Evolutionary conservation across 2,329 filamentous ascomycete species (phyloP), one percentile per base, ranked within the genome.

Genomic region (Neophaeococcomyces aloes): DNA sequence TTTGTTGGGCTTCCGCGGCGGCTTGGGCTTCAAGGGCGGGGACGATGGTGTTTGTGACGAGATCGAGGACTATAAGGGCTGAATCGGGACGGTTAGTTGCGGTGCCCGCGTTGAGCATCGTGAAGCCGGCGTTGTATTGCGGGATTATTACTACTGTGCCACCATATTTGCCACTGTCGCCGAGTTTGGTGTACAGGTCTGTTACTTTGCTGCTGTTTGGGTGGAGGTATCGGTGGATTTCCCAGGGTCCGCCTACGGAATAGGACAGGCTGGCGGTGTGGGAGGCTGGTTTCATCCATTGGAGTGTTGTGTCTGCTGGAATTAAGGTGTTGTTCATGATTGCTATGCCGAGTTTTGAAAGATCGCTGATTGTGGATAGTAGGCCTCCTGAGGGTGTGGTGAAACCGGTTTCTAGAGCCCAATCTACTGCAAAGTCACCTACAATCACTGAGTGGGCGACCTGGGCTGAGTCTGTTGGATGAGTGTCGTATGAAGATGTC

Each of bases 211-310:
- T 64, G 18, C 33, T 35, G 2, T 15, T 42, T 57, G 2, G 59
- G 13, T 14, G 15, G n/a, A 32, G 30, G 11, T 27, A 23, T 5
- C 50, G 51, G n/a, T 48, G 37, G 29, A 70, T 61, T 10, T 68
- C 68, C 68, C 68, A 71, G 1, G 69, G 69, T 19, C 61, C 61
- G 6, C 66, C 64, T 1, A 69, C 57, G 2, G 61, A 60, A 7
- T 63, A 60, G 30, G 54, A 47, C 1, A 65, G 15, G 33, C 4
- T 21, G 29, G 37, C 32, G 3, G 19, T 50, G 27, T 65, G 63
- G 2, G 65, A 59, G 0, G 63, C 65, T 0, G 69, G 68, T 38
- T 67, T 67, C 18, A 72, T 56, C 68, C 68, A 71, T 21, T 65
- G 58, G 13, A 63, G 59, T 0, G 68, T 70, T 10, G 58, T 50